These are phyloP conservation scores for Phylloporus arenicola DNA, from an alignment of 768 basidiomycete genomes.

Conservation along the genomic window DNA sequence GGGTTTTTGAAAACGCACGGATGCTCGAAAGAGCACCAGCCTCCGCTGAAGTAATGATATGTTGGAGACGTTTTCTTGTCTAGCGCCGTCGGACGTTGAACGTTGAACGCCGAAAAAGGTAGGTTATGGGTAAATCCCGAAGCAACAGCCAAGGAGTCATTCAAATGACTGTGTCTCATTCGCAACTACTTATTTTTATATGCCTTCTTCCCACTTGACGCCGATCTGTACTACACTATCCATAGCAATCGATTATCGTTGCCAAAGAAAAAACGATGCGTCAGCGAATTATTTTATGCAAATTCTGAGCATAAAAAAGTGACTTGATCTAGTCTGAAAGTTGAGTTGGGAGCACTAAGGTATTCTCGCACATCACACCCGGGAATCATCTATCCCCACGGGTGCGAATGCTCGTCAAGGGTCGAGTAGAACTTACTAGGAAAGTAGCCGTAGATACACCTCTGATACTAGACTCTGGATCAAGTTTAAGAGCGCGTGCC, in stretches of 20 bases:
- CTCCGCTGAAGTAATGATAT: constrained; percentile 12
- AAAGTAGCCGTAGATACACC: background rate
- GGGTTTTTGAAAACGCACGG: constrained; percentile 4
- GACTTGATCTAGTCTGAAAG: too few relatives aligned
- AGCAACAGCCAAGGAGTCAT: too few relatives aligned
- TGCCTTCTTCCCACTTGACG: too few relatives aligned
- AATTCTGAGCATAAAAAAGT: too few relatives aligned
- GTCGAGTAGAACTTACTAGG: background rate
- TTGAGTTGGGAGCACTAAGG: too few relatives aligned
- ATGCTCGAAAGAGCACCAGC: constrained; percentile 1
- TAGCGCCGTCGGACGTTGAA: too few relatives aligned
- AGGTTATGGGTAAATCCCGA: too few relatives aligned
- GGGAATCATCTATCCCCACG: background rate
- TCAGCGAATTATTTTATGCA: background rate
- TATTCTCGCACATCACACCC: background rate
- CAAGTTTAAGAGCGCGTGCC: background rate
- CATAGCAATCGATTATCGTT: background rate
- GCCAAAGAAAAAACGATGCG: background rate
- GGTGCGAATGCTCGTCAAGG: background rate
- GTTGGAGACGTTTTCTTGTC: constrained; percentile 1
- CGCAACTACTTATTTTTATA: too few relatives aligned
- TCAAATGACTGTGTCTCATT: too few relatives aligned
- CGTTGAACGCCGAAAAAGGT: too few relatives aligned
- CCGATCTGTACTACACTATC: background rate
- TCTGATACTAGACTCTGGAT: background rate